Evolutionary conservation across 495 filamentous ascomycete species (phyloP).

Genomic region (Neurospora tetraspora): DNA sequence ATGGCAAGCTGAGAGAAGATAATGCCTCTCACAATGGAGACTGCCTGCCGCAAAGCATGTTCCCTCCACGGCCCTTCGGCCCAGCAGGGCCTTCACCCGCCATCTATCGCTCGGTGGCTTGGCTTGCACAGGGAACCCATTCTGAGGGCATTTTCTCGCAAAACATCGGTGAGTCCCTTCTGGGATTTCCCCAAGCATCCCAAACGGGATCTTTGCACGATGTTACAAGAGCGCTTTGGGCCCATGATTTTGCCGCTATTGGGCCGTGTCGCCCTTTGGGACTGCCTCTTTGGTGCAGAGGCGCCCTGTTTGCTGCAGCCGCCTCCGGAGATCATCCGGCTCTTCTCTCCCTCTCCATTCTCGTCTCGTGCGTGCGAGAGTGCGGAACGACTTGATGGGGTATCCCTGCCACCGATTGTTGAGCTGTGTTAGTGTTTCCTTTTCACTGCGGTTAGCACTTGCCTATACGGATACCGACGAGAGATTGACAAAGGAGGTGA

Average conservation of each 20-base stretch:
- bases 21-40: neutral
- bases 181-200: conserved; percentile 2
- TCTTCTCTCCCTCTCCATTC: conserved; percentile 6
- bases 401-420: neutral
- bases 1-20: neutral
- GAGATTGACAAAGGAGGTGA: neutral
- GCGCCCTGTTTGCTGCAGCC: conserved; percentile 8
- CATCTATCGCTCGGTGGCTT: neutral
- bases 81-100: neutral
- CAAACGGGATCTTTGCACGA: conserved; percentile 7
- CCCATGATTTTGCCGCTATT: conserved; percentile 8
- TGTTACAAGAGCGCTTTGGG: conserved; percentile 3
- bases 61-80: neutral
- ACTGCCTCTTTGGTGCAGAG: conserved; percentile 11
- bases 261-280: conserved; percentile 3
- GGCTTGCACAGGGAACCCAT: neutral
- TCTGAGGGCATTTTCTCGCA: neutral
- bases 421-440: neutral
- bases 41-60: neutral
- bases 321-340: conserved; percentile 8
- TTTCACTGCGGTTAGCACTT: neutral
- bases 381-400: neutral
- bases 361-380: neutral
- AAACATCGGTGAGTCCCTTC: neutral
- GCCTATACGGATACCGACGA: neutral